phyloP scores from a whole-genome alignment of 2,329 filamentous ascomycete species.

The Huntiella abstrusa region DNA sequence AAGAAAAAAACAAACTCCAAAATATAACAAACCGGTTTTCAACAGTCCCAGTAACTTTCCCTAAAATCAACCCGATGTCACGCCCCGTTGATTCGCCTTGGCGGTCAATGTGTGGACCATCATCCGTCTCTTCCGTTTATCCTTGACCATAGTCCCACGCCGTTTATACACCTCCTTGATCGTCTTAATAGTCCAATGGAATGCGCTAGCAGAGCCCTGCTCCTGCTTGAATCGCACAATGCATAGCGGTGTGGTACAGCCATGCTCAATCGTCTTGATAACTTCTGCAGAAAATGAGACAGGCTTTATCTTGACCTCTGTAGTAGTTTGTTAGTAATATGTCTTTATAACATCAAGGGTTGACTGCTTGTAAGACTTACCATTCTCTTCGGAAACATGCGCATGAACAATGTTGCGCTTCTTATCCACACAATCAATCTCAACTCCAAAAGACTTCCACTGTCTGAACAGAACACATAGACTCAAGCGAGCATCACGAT shows the following conservation, averaged over 20 bases:
- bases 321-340: not conserved
- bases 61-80: not conserved
- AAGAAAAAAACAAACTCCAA: slow-evolving; percentile 3
- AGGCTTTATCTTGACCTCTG: slow-evolving; percentile 65
- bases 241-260: slow-evolving; percentile 54
- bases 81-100: slow-evolving; percentile 1
- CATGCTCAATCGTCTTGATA: slow-evolving; percentile 76
- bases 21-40: not conserved
- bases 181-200: slow-evolving; percentile 64
- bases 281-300: slow-evolving; percentile 78
- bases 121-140: slow-evolving; percentile 47
- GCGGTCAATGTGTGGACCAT: slow-evolving; percentile 45
- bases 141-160: slow-evolving; percentile 48
- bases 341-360: not conserved
- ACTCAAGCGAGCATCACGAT: slow-evolving; percentile 56
- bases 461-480: slow-evolving; percentile 55
- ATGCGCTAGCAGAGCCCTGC: slow-evolving; percentile 76
- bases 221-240: slow-evolving; percentile 78
- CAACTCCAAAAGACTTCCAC: slow-evolving; percentile 68
- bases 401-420: slow-evolving; percentile 63
- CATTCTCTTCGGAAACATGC: slow-evolving; percentile 55
- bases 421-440: slow-evolving; percentile 62
- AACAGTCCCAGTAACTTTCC: slow-evolving; percentile 1
- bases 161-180: slow-evolving; percentile 49
- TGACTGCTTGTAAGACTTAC: slow-evolving; percentile 31